Evolutionary conservation across 108 stramenopile genomes (phyloP).

Genomic region (Hondaea fermentalgiana): DNA sequence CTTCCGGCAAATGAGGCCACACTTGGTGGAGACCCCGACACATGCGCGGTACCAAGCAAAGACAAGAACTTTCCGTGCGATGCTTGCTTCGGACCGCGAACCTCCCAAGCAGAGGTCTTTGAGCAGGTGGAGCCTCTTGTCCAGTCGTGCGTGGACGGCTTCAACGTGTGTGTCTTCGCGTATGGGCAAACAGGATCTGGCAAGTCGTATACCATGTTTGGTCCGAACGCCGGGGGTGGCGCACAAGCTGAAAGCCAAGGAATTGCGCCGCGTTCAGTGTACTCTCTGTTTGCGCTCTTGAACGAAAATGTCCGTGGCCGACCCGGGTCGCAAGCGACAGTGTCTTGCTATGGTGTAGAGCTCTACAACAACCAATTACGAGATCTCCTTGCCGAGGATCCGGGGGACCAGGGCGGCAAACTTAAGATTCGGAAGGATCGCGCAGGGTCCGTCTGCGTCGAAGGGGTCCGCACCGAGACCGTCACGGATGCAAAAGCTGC

Average conservation of each 20-base stretch:
- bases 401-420: slow-evolving; percentile 22
- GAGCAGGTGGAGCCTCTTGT: slow-evolving; percentile 45
- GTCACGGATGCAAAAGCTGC: slow-evolving; percentile 22
- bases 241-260: slow-evolving; percentile 25
- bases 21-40: background rate
- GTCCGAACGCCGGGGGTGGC: background rate
- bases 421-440: slow-evolving; percentile 49
- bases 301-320: background rate
- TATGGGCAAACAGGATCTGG: slow-evolving; percentile 59
- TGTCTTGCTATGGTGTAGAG: slow-evolving; percentile 43
- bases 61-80: slow-evolving; percentile 44
- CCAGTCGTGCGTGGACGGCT: slow-evolving; percentile 48
- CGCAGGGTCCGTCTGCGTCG: slow-evolving; percentile 44
- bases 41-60: background rate
- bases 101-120: slow-evolving; percentile 47
- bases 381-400: slow-evolving; percentile 36
- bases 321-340: slow-evolving; percentile 2
- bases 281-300: slow-evolving; percentile 24
- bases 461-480: slow-evolving; percentile 37
- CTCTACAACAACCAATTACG: slow-evolving; percentile 51
- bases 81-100: slow-evolving; percentile 23
- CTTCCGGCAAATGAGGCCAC: background rate
- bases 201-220: slow-evolving; percentile 54
- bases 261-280: slow-evolving; percentile 42
- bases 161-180: slow-evolving; percentile 57